phyloP scores from a whole-genome alignment of 805 yeast genomes.

The Saturnispora zaruensis region DNA sequence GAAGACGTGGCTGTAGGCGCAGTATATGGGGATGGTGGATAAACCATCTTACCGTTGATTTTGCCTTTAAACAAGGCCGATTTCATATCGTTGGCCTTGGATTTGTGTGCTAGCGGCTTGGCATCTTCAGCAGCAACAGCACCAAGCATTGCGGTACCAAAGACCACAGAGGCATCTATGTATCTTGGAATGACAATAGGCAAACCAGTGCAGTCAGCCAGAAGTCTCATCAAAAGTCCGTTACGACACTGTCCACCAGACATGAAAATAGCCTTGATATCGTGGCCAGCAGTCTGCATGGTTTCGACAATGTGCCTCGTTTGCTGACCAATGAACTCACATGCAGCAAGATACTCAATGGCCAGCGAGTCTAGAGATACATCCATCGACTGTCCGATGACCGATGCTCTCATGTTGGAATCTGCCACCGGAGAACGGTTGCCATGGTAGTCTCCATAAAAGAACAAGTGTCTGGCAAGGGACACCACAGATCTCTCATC shows the following conservation, averaged over 20 bases:
- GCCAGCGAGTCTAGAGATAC: constrained; percentile 78
- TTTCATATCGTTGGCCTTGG: neutral
- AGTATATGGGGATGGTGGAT: constrained; percentile 60
- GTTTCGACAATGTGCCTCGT: constrained; percentile 89
- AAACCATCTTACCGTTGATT: constrained; percentile 9
- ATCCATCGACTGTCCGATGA: constrained; percentile 92
- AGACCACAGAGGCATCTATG: constrained; percentile 94
- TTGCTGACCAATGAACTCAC: constrained; percentile 96
- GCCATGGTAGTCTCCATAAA: constrained; percentile 95
- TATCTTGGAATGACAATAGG: constrained; percentile 91
- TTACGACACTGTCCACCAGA: constrained; percentile 97
- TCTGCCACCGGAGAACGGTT: constrained; percentile 98
- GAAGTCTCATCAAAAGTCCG: constrained; percentile 74
- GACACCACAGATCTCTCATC: constrained; percentile 66
- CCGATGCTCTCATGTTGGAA: constrained; percentile 83
- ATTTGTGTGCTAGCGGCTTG: constrained; percentile 23
- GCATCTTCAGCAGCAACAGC: constrained; percentile 82
- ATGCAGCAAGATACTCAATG: constrained; percentile 79
- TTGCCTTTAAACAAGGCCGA: constrained; percentile 18
- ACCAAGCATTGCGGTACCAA: constrained; percentile 91
- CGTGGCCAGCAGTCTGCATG: constrained; percentile 75
- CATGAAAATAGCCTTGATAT: constrained; percentile 68
- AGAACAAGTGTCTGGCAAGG: constrained; percentile 76
- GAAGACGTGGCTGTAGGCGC: constrained; percentile 76
- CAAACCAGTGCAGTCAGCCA: constrained; percentile 88